These are phyloP conservation scores for Fusarium hostae DNA, from an alignment of 2,329 filamentous ascomycete species.

Conservation along the genomic window DNA sequence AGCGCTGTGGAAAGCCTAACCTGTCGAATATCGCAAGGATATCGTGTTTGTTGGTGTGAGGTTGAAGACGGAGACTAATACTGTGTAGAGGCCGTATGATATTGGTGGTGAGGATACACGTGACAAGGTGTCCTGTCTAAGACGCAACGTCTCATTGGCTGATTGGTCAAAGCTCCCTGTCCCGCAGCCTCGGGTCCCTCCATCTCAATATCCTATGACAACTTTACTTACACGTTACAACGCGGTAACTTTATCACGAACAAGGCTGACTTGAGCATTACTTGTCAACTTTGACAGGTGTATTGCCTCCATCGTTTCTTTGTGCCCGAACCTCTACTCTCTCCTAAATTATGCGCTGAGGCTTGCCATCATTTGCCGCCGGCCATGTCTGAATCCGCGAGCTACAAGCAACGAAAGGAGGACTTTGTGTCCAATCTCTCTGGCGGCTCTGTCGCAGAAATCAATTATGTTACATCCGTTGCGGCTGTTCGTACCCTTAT, in stretches of 20 bases:
- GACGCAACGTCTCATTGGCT: conserved; percentile 30
- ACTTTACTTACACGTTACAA: neutral
- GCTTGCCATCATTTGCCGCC: conserved; percentile 5
- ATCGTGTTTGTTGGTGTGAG: conserved; percentile 4
- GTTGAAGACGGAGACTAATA: conserved; percentile 17
- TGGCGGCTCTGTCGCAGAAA: conserved; percentile 84
- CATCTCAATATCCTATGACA: conserved; percentile 5
- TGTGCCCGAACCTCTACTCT: neutral
- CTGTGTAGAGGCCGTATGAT: neutral
- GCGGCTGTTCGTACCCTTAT: conserved; percentile 72
- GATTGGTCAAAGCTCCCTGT: neutral
- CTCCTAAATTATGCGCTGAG: conserved; percentile 27
- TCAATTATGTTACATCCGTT: conserved; percentile 86
- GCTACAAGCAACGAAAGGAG: conserved; percentile 93
- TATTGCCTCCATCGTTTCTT: conserved; percentile 23
- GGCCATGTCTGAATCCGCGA: conserved; percentile 56
- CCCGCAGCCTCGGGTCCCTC: conserved; percentile 8
- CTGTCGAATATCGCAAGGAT: neutral
- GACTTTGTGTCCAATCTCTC: conserved; percentile 93
- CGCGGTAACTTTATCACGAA: conserved; percentile 25
- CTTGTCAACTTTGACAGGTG: conserved; percentile 37
- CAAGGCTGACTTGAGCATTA: conserved; percentile 40
- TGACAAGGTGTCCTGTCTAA: conserved; percentile 22
- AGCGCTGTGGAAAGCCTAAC: conserved; percentile 8
- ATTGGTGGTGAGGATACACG: conserved; percentile 21